phyloP scores from a whole-genome alignment of 768 basidiomycete species.

The Pholiota molesta region DNA sequence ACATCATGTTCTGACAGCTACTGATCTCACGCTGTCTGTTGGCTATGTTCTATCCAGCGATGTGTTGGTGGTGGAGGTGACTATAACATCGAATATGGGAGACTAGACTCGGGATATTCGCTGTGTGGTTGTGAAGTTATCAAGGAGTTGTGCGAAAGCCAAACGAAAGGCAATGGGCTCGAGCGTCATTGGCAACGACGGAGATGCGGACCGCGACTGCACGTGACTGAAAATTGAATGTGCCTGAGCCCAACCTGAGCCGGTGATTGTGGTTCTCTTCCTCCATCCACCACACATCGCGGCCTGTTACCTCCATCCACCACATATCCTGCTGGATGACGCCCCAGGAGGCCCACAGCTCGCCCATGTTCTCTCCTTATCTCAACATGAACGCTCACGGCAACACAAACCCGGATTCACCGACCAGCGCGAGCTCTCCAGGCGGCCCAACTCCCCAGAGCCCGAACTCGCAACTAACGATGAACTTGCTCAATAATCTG shows the following conservation, averaged over 20 bases:
- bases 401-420: neutral
- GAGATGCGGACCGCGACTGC: neutral
- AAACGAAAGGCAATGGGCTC: too few species aligned
- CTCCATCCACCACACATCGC: too few species aligned
- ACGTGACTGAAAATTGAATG: neutral
- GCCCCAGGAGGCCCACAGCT: neutral
- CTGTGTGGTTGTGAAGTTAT: too few species aligned
- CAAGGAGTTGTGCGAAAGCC: too few species aligned
- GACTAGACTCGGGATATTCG: too few species aligned
- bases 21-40: too few species aligned
- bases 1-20: too few species aligned
- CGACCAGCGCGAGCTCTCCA: neutral
- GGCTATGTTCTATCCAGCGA: too few species aligned
- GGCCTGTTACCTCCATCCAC: too few species aligned
- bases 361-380: neutral
- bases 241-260: neutral
- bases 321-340: neutral
- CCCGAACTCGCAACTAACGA: slow-evolving; percentile 40
- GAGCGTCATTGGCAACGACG: neutral
- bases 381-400: neutral
- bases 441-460: slow-evolving; percentile 20
- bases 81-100: too few species aligned
- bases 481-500: slow-evolving; percentile 55
- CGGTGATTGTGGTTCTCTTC: neutral
- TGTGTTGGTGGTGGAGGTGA: too few species aligned